Base-by-base conservation (phyloP, 129 eudicot species). In the Pseudognaphalium luteoalbum region DNA sequence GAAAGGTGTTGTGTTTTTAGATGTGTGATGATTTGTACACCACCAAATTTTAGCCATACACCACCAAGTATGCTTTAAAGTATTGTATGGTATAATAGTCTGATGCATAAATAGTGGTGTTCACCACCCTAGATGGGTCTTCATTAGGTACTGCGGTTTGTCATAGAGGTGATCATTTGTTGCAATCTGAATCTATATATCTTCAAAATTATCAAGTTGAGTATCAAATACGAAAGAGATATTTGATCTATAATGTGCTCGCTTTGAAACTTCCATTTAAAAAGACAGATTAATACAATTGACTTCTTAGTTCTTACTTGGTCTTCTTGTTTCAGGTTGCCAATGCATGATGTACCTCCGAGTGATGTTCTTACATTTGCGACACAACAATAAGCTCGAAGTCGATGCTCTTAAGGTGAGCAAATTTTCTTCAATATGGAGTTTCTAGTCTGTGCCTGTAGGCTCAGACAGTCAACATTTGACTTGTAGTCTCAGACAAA, bases 291-390 rank as follows among this genome's bases (percentile, higher is more conserved):
- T 2, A 39, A 71, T 52, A 6, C 11, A 29, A 65, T 19, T 19
- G 4, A 68, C 54, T 39, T 35, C 19, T 68, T 20, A 52, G 59
- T 20, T 35, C 39, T 68, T 20, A 52, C 19, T 39, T 39, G 21
- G 57, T 39, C 59, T 15, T 73, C 2, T 39, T 3, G 54, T 59
- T 54, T 60, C 69, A 73, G 77, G 77, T 6, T 20, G 10, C 6
- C 37, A 12, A 6, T 39, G 10, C 68, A 66, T 37, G 76, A 41
- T 19, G 7, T 73, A 16, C 51, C 30, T 59, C 39, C 15, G 22
- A 11, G 58, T 19, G 59, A 73, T 37, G 15, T 39, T 59, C 68
- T 67, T 59, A 35, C 17, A 58, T 60, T 37, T 73, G 21, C 69
- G 8, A 56, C 77, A 37, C 69, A 60, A 22, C 59, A 60, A 73